Conservation (phyloP, 208 protist genomes). For the Balamuthia mandrillaris region DNA sequence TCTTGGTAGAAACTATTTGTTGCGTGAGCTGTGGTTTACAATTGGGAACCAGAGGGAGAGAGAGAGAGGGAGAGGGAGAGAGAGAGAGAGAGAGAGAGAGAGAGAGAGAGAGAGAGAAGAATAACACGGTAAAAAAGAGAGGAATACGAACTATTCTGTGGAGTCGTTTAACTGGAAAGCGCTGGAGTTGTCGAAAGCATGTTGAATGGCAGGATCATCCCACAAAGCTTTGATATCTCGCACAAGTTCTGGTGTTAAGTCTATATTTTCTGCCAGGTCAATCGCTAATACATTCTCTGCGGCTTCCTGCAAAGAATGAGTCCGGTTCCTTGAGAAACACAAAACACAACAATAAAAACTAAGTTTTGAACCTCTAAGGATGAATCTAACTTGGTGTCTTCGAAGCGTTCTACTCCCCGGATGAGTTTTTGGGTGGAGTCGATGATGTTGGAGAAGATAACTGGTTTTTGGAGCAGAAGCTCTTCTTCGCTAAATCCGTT, state of each 20-base stretch:
- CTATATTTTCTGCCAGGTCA: background rate
- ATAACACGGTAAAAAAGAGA: too few relatives aligned
- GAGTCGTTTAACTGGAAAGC: constrained; percentile 62
- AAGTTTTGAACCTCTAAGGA: background rate
- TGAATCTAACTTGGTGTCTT: background rate
- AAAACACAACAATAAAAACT: background rate
- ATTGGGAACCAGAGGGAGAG: too few relatives aligned
- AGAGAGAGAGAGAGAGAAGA: too few relatives aligned
- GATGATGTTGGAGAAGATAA: constrained; percentile 27
- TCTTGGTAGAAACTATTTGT: constrained; percentile 70
- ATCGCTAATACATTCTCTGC: background rate
- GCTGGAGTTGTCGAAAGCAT: constrained; percentile 45
- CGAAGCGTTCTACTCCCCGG: constrained; percentile 21
- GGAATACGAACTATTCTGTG: constrained; percentile 41
- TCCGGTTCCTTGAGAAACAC: too few relatives aligned
- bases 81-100: too few relatives aligned
- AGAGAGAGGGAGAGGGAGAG: too few relatives aligned
- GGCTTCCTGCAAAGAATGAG: too few relatives aligned
- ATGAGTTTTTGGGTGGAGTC: constrained; percentile 24
- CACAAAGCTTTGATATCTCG: constrained; percentile 63
- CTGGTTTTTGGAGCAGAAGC: background rate
- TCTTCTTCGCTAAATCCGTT: constrained; percentile 28
- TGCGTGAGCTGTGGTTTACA: too few relatives aligned
- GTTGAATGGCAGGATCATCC: constrained; percentile 58
- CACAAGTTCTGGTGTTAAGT: constrained; percentile 46